Percentiles rank a stretch among this genome's conserved stretches.
Evolutionary conservation across 2,329 filamentous ascomycete species (phyloP).

Genomic region (Fusarium coffeatum): DNA sequence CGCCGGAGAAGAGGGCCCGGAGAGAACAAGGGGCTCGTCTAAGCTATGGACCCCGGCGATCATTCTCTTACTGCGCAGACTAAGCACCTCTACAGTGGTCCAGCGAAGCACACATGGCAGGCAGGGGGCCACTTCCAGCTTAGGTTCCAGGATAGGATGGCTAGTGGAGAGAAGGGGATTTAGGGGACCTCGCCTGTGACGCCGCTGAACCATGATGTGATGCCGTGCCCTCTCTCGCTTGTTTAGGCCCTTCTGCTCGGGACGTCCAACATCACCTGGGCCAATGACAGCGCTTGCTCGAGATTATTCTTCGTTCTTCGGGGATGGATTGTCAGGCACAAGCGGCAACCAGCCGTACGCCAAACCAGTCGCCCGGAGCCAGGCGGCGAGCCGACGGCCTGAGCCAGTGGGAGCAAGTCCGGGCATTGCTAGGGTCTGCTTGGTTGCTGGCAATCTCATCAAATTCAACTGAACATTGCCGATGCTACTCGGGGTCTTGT

Average conservation of each 20-base stretch:
- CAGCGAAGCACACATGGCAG: conserved; percentile 26
- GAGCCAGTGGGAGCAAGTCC: conserved; percentile 28
- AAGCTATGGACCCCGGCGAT: conserved; percentile 26
- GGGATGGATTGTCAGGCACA: conserved; percentile 39
- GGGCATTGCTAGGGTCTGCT: conserved; percentile 10
- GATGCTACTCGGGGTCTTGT: conserved; percentile 7
- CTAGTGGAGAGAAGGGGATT: conserved; percentile 13
- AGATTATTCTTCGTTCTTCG: conserved; percentile 17
- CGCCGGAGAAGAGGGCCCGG: conserved; percentile 35
- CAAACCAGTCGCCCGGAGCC: conserved; percentile 37
- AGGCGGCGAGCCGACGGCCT: conserved; percentile 18
- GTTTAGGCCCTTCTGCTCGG: conserved; percentile 12
- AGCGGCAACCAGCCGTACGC: conserved; percentile 29
- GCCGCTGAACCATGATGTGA: conserved; percentile 31
- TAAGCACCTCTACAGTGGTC: conserved; percentile 3
- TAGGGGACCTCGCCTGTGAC: conserved; percentile 29
- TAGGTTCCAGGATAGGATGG: conserved; percentile 1
- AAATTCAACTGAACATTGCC: not conserved
- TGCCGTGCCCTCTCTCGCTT: conserved; percentile 23
- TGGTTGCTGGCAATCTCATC: conserved; percentile 15
- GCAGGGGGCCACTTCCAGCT: conserved; percentile 16
- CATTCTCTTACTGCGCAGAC: conserved; percentile 5
- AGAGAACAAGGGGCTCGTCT: conserved; percentile 13
- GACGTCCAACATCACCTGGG: not conserved
- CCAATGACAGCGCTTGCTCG: conserved; percentile 7